Evolutionary conservation across 805 yeast species (phyloP), one percentile per base, ranked within the genome.

Genomic region (Spathaspora boniae): DNA sequence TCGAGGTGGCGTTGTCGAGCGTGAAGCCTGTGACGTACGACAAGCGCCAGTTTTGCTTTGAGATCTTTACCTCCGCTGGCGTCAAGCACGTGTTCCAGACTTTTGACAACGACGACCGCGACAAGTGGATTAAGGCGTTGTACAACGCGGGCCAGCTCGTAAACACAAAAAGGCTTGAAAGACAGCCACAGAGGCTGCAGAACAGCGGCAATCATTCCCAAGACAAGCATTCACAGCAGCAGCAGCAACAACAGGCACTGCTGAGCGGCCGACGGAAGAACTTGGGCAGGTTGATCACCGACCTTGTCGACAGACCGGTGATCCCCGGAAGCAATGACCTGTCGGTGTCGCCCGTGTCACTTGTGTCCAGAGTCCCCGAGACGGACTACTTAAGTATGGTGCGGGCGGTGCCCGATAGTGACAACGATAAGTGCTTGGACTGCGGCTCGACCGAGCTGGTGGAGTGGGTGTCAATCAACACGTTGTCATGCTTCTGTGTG

Each of bases 401-500:
- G 4, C 63, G 69, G 34, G 34, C 57, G 0, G 40, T 56, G 8
- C 58, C 58, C 3, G 72, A 77, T 26, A 57, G 71, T n/a, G 72
- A 79, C 21, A 89, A 89, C 50, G 47, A 56, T 4, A 42, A 45
- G 2, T 89, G 98, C 59, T 85, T 86, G 9, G 98, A 89, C 50
- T 89, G 98, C 63, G 81, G 82, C 0, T 52, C 78, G 2, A 49
- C 58, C 0, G 76, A 70, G 11, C 61, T 74, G 9, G 94, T 85
- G 11, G 96, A 88, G 46, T 89, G 96, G 96, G 73, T 91, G 3
- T 85, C 96, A 0, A 67, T 86, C 40, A 88, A 84, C 48, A 58
- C 82, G 27, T 58, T 87, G 36, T 78, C 79, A 19, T 76, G 82
- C 3, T 65, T 91, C 17, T 89, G 98, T 57, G 80, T 86, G 29